Percentiles rank a stretch among this genome's conserved stretches.
These are phyloP conservation scores for Warburgia ugandensis DNA, from an alignment of 164 flowering plant genomes.

Conservation along the genomic window DNA sequence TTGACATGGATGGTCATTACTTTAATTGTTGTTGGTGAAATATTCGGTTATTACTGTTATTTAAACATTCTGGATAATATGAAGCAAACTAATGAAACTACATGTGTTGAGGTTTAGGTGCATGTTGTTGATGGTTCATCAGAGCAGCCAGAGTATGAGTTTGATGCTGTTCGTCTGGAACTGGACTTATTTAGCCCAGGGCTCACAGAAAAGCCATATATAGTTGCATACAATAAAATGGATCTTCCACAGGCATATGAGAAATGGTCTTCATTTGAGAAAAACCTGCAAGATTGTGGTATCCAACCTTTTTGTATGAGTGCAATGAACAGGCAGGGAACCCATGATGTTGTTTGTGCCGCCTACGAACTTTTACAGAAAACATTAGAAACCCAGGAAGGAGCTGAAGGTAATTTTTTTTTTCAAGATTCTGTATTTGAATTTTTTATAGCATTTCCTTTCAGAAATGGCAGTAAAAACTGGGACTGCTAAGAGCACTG, in stretches of 20 bases:
- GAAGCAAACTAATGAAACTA: constrained; percentile 5
- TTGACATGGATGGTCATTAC: too few relatives aligned
- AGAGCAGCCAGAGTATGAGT: constrained; percentile 80
- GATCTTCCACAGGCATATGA: constrained; percentile 91
- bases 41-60: too few relatives aligned
- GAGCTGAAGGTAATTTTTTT: constrained; percentile 17
- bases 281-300: constrained; percentile 51
- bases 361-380: constrained; percentile 61
- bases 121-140: constrained; percentile 93
- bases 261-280: constrained; percentile 66
- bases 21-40: too few relatives aligned
- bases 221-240: constrained; percentile 91
- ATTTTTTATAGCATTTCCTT: not conserved
- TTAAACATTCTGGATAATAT: too few relatives aligned
- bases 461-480: not conserved
- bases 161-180: constrained; percentile 89
- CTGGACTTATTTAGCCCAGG: constrained; percentile 85
- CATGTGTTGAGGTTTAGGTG: constrained; percentile 30
- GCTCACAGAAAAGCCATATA: constrained; percentile 71
- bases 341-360: constrained; percentile 67
- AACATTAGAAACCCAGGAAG: constrained; percentile 24
- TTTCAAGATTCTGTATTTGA: not conserved
- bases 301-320: constrained; percentile 78
- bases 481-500: too few relatives aligned
- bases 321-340: constrained; percentile 76